Conservation (phyloP, 2,329 filamentous ascomycete genomes). For the Diaporthe sp. region DNA sequence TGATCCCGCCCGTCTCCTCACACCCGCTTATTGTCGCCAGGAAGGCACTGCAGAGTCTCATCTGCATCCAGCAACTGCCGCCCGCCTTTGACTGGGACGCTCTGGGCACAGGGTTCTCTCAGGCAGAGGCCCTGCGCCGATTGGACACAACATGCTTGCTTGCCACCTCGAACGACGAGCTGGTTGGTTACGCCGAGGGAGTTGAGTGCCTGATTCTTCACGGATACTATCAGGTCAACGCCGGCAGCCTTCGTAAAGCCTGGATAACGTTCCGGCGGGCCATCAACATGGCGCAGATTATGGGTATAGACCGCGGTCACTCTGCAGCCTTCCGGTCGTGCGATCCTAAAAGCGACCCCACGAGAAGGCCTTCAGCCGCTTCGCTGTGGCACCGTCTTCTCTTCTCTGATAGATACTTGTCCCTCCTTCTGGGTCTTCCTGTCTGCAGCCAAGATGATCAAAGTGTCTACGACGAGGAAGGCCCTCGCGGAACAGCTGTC, state of each 20-base stretch:
- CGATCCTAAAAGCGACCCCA: constrained; percentile 52
- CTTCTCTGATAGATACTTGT: constrained; percentile 64
- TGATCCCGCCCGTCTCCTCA: constrained; percentile 51
- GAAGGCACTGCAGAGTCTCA: constrained; percentile 60
- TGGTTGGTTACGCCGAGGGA: constrained; percentile 66
- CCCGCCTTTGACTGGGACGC: constrained; percentile 48
- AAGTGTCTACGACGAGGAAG: constrained; percentile 53
- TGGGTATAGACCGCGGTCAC: constrained; percentile 60
- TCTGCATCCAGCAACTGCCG: constrained; percentile 62
- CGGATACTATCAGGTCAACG: constrained; percentile 64
- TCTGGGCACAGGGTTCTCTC: constrained; percentile 47
- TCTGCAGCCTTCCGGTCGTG: constrained; percentile 54
- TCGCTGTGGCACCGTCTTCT: constrained; percentile 65
- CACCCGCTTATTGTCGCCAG: constrained; percentile 65
- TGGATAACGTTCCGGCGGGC: constrained; percentile 67
- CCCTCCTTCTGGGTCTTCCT: constrained; percentile 65
- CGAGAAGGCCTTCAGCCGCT: constrained; percentile 48
- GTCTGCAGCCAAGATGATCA: constrained; percentile 57
- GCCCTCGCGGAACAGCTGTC: constrained; percentile 46
- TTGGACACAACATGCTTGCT: constrained; percentile 53
- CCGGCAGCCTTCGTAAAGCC: constrained; percentile 66
- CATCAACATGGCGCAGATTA: constrained; percentile 64
- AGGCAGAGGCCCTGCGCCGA: constrained; percentile 49
- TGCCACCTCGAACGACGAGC: constrained; percentile 65
- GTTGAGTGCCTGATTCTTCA: constrained; percentile 66